A percentile compares a stretch with the other conserved stretches of the same genome.
Evolutionary conservation across 176 grass and related monocot species (phyloP).

Genomic region (Aegilops bicornis): DNA sequence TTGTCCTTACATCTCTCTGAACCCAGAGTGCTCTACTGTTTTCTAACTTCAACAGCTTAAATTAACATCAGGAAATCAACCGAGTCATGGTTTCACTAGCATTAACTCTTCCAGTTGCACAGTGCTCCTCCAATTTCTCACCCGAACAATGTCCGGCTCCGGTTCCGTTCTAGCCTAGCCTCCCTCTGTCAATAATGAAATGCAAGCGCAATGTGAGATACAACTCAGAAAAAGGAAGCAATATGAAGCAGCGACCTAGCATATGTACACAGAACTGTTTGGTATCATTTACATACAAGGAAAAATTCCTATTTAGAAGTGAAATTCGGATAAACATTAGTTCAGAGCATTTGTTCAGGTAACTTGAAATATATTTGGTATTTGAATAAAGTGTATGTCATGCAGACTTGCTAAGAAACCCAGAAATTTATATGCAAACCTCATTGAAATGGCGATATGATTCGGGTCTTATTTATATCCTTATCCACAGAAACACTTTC

Average conservation of each 20-base stretch:
- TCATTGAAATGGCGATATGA: not conserved
- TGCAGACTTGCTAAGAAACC: not conserved
- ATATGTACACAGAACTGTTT: not conserved
- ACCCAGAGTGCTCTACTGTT: not conserved
- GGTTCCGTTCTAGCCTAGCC: slow-evolving; percentile 74
- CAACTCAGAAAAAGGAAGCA: not conserved
- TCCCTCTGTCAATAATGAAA: slow-evolving; percentile 56
- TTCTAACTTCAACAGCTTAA: slow-evolving; percentile 13
- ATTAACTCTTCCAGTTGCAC: not conserved
- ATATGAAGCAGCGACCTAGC: not conserved
- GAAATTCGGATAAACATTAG: not conserved
- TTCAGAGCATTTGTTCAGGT: not conserved
- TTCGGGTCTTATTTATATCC: not conserved
- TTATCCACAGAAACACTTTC: not conserved
- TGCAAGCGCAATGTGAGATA: not conserved
- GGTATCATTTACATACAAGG: not conserved
- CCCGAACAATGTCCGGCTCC: slow-evolving; percentile 57
- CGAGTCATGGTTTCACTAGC: not conserved
- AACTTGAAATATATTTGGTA: not conserved
- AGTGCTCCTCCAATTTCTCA: not conserved
- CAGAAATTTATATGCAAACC: not conserved
- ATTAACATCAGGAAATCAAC: slow-evolving; percentile 13
- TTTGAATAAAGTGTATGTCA: not conserved
- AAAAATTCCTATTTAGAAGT: not conserved
- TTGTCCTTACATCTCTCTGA: not conserved